A percentile compares a stretch with the other conserved stretches of the same genome.
These are phyloP conservation scores for Colletotrichum destructivum DNA, from an alignment of 2,329 filamentous ascomycete genomes.

Conservation along the genomic window DNA sequence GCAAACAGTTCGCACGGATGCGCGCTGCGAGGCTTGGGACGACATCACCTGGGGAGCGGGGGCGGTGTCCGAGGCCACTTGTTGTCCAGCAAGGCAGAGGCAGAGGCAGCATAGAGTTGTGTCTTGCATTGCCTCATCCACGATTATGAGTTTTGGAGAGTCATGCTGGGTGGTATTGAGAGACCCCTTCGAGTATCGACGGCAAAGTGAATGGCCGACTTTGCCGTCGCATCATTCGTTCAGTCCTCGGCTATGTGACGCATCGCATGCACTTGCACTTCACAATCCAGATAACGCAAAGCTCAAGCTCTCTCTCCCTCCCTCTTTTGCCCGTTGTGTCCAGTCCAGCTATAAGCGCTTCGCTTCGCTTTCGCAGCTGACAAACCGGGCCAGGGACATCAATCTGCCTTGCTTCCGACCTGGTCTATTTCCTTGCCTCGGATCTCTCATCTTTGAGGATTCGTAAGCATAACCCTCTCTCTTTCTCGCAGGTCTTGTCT, in stretches of 20 bases:
- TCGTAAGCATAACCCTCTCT: constrained; percentile 9
- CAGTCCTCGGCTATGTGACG: no score
- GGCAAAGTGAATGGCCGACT: no score
- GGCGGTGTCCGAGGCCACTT: neutral
- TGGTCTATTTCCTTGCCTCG: neutral
- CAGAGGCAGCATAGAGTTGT: neutral
- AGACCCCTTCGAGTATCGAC: no score
- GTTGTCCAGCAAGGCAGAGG: neutral
- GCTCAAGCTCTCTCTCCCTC: neutral
- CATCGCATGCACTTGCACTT: no score
- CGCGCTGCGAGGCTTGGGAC: constrained; percentile 12
- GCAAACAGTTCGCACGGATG: constrained; percentile 22
- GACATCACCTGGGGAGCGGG: neutral
- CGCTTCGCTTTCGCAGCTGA: neutral
- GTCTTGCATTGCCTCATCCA: neutral
- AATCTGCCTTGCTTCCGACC: neutral
- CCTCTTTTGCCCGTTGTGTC: no score
- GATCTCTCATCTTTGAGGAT: neutral
- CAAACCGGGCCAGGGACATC: neutral
- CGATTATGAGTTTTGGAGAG: no score
- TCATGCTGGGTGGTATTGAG: no score
- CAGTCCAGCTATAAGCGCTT: neutral
- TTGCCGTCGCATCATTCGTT: no score
- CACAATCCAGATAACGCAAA: neutral
- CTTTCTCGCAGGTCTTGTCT: neutral